phyloP scores from a whole-genome alignment of 257 asterid species.

The Linaria vulgaris region DNA sequence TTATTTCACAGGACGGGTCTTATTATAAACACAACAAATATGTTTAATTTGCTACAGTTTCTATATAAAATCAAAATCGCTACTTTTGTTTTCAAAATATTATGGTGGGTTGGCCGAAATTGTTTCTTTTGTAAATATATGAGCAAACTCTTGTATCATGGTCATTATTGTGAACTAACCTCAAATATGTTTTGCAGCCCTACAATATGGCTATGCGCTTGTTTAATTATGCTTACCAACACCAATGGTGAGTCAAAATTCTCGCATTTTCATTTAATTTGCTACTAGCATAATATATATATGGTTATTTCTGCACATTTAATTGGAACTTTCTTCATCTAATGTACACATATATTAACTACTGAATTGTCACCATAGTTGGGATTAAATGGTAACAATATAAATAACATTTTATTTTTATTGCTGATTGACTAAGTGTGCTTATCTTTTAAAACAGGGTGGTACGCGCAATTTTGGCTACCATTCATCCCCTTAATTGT shows the following conservation, averaged over 20 bases:
- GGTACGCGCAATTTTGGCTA: slow-evolving; percentile 81
- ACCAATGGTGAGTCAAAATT: slow-evolving; percentile 62
- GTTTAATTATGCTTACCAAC: slow-evolving; percentile 70
- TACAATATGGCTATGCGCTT: slow-evolving; percentile 68
- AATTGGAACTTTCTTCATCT: neutral
- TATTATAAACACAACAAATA: too few species aligned
- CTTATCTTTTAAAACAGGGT: slow-evolving; percentile 48
- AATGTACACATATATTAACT: neutral
- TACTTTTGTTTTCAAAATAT: too few species aligned
- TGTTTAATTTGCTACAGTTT: too few species aligned
- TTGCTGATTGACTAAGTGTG: neutral
- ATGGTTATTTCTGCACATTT: neutral
- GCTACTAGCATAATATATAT: too few species aligned
- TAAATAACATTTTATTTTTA: too few species aligned
- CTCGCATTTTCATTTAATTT: too few species aligned
- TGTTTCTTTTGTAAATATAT: neutral
- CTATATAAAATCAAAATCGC: too few species aligned
- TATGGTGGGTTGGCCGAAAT: neutral
- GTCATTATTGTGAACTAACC: neutral
- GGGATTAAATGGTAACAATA: too few species aligned
- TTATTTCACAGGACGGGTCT: too few species aligned
- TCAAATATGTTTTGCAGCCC: slow-evolving; percentile 56
- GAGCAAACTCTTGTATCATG: neutral
- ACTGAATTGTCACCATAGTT: too few species aligned
- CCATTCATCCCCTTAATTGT: slow-evolving; percentile 83